These are phyloP conservation scores for Colletotrichum lentis DNA, from an alignment of 2,329 filamentous ascomycete species.

Conservation along the genomic window DNA sequence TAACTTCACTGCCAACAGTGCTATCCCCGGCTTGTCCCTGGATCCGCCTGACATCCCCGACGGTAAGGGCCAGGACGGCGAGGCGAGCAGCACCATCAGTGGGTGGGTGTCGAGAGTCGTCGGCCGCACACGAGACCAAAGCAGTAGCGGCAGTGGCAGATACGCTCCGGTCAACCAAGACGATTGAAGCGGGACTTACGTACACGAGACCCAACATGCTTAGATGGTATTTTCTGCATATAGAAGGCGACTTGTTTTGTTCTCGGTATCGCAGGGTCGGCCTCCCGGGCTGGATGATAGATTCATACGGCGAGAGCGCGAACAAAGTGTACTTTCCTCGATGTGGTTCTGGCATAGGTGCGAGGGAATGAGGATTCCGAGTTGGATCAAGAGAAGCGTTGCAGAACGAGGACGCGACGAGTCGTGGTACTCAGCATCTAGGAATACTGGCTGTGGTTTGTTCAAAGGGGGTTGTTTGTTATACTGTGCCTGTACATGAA, in stretches of 20 bases:
- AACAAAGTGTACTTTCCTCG: slow-evolving; percentile 4
- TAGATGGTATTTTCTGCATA: slow-evolving; percentile 47
- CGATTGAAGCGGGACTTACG: slow-evolving; percentile 40
- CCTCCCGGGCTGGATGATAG: slow-evolving; percentile 21
- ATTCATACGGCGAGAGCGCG: slow-evolving; percentile 10
- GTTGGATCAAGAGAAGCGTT: slow-evolving; percentile 17
- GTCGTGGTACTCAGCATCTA: slow-evolving; percentile 4
- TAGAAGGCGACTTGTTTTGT: slow-evolving; percentile 46
- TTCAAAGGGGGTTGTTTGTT: not conserved
- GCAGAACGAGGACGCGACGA: slow-evolving; percentile 11
- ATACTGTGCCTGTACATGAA: slow-evolving; percentile 24
- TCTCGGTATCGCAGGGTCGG: slow-evolving; percentile 10
- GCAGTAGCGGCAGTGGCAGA: slow-evolving; percentile 47
- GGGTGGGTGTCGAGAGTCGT: slow-evolving; percentile 59
- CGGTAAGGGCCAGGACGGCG: slow-evolving; percentile 53
- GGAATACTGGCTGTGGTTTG: slow-evolving; percentile 3
- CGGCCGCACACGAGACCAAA: slow-evolving; percentile 50
- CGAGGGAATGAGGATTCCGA: slow-evolving; percentile 13
- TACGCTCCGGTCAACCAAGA: slow-evolving; percentile 55
- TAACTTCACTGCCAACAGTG: slow-evolving; percentile 66
- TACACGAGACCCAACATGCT: slow-evolving; percentile 22
- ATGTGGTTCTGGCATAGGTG: not conserved
- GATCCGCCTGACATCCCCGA: slow-evolving; percentile 73
- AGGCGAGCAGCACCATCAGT: slow-evolving; percentile 54
- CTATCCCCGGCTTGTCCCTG: slow-evolving; percentile 83